Evolutionary conservation across 768 basidiomycete genomes (phyloP).

Genomic region (Hemileccinum rubropunctum): DNA sequence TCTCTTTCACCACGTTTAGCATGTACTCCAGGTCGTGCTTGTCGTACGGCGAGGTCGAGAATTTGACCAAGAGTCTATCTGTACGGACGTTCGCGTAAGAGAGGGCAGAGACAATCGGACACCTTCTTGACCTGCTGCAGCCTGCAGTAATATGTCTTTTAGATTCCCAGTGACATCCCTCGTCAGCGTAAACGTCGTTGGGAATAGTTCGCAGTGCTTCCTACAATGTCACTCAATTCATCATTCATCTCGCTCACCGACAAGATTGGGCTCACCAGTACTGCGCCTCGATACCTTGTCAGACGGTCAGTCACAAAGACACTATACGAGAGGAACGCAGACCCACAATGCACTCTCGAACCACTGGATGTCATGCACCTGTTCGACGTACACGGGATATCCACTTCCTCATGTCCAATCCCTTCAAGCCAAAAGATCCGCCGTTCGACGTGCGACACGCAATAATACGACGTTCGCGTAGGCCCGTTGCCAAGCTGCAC

Average conservation of each 20-base stretch:
- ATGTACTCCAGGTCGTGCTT: conserved; percentile 23
- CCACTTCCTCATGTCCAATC: conserved; percentile 17
- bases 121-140: conserved; percentile 25
- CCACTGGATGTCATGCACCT: conserved; percentile 8
- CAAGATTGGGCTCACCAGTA: conserved; percentile 23
- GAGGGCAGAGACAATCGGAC: neutral
- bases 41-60: conserved; percentile 31
- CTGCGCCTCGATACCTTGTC: conserved; percentile 25
- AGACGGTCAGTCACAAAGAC: neutral
- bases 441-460: conserved; percentile 27
- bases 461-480: conserved; percentile 21
- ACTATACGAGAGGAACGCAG: no score
- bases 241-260: neutral
- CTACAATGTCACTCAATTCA: conserved; percentile 4
- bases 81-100: neutral
- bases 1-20: conserved; percentile 28
- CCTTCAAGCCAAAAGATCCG: conserved; percentile 30
- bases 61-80: conserved; percentile 31
- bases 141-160: conserved; percentile 24
- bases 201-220: conserved; percentile 33
- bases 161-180: conserved; percentile 15
- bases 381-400: conserved; percentile 22
- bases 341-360: conserved; percentile 26
- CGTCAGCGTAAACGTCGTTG: conserved; percentile 22
- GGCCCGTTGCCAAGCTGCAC: neutral